These are phyloP conservation scores for Mitragyna speciosa DNA, from an alignment of 257 asterid genomes.

Conservation along the genomic window DNA sequence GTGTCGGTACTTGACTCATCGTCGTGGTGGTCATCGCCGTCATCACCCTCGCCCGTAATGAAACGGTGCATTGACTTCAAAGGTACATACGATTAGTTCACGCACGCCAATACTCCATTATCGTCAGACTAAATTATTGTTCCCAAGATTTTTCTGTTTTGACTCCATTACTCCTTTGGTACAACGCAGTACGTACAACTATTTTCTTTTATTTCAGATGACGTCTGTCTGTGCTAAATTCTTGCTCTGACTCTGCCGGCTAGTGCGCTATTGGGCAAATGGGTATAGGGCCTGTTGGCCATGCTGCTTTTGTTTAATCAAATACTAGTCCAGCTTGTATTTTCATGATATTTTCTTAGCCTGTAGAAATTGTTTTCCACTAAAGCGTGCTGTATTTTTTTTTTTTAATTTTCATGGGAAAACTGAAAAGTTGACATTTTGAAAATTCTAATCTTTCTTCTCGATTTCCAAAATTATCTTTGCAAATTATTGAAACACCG, in stretches of 20 bases:
- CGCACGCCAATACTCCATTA: not conserved
- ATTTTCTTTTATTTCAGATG: not conserved
- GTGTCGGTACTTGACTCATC: constrained; percentile 92
- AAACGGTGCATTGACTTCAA: constrained; percentile 69
- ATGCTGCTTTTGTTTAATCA: not conserved
- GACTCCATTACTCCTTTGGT: not conserved
- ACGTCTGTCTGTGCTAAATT: constrained; percentile 4
- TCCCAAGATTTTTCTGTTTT: constrained; percentile 12
- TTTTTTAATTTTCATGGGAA: no score
- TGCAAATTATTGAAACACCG: no score
- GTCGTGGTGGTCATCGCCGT: constrained; percentile 41
- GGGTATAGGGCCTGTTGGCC: not conserved
- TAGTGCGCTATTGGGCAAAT: not conserved
- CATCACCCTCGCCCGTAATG: constrained; percentile 79
- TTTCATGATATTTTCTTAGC: not conserved
- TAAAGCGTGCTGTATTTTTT: no score
- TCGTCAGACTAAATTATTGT: not conserved
- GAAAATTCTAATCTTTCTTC: no score
- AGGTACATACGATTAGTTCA: constrained; percentile 40
- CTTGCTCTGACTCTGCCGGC: not conserved
- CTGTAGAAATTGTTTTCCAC: not conserved
- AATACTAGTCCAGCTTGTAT: no score
- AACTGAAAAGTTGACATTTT: no score
- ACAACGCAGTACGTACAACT: not conserved
- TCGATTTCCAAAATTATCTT: no score